A percentile compares a stretch with the other conserved stretches of the same genome.
These are phyloP conservation scores for Fusarium ambrosium DNA, from an alignment of 2,329 filamentous ascomycete species.

Conservation along the genomic window DNA sequence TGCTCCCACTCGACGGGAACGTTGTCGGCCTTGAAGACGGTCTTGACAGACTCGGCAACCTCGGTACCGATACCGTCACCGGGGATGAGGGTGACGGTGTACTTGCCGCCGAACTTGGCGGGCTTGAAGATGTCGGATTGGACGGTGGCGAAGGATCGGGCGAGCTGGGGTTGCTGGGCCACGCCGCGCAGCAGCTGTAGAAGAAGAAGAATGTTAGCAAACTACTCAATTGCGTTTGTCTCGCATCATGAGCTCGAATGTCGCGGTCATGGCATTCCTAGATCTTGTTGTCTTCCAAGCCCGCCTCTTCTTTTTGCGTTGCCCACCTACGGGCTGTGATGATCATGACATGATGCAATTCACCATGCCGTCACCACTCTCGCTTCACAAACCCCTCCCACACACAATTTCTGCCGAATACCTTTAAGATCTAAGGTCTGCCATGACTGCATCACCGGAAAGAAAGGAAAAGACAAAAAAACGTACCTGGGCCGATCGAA, in stretches of 20 bases:
- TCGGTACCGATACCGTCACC: slow-evolving; percentile 99
- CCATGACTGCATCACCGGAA: slow-evolving; percentile 26
- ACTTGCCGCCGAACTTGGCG: slow-evolving; percentile 98
- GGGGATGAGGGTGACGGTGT: slow-evolving; percentile 98
- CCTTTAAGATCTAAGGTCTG: slow-evolving; percentile 3
- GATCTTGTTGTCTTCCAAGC: neutral
- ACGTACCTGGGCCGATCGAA: slow-evolving; percentile 69
- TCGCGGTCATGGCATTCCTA: slow-evolving; percentile 8
- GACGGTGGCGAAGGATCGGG: slow-evolving; percentile 80
- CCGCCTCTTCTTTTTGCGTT: neutral
- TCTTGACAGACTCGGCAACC: slow-evolving; percentile 98
- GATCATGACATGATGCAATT: slow-evolving; percentile 36
- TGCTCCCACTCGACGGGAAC: slow-evolving; percentile 99
- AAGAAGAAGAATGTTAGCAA: slow-evolving; percentile 42
- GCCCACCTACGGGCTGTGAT: slow-evolving; percentile 21
- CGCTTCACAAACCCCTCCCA: neutral
- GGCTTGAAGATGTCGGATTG: slow-evolving; percentile 98
- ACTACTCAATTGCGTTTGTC: slow-evolving; percentile 17
- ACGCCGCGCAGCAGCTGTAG: slow-evolving; percentile 66
- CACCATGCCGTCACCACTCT: slow-evolving; percentile 10
- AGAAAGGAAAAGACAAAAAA: neutral
- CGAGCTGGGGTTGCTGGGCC: slow-evolving; percentile 60
- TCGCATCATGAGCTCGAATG: neutral
- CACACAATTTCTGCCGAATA: neutral
- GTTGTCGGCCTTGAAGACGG: slow-evolving; percentile 99